These are phyloP conservation scores for Hydnomerulius pinastri DNA, from an alignment of 768 basidiomycete genomes.

Conservation along the genomic window DNA sequence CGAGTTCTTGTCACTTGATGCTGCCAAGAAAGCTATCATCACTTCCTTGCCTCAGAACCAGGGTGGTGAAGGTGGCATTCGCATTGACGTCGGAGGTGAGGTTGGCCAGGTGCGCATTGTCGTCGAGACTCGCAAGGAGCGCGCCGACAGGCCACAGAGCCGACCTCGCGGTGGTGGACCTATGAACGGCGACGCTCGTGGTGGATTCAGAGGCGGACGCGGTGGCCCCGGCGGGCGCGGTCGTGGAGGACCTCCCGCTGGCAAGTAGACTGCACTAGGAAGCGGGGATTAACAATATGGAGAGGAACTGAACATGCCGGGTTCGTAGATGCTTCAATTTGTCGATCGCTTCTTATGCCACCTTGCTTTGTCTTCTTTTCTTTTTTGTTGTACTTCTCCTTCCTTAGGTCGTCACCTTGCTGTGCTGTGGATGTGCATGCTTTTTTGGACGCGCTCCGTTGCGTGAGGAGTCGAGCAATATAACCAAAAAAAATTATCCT, in stretches of 20 bases:
- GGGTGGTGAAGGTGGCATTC: conserved; percentile 91
- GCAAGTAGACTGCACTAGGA: too few species aligned
- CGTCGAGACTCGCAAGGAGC: conserved; percentile 91
- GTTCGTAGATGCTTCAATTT: conserved; percentile 11
- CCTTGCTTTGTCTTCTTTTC: conserved; percentile 12
- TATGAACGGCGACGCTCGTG: conserved; percentile 45
- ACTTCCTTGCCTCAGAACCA: conserved; percentile 62
- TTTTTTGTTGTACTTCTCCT: conserved; percentile 17
- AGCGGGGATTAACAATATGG: too few species aligned
- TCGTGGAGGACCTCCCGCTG: conserved; percentile 35
- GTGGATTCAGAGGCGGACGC: conserved; percentile 49
- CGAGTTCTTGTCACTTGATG: conserved; percentile 77
- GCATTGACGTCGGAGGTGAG: conserved; percentile 66
- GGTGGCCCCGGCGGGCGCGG: conserved; percentile 45
- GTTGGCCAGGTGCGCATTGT: conserved; percentile 55
- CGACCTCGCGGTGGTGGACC: conserved; percentile 66
- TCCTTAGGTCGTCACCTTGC: conserved; percentile 11
- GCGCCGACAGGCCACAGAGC: conserved; percentile 72
- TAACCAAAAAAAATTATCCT: conserved; percentile 7
- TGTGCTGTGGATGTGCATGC: conserved; percentile 13
- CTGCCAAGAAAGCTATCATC: conserved; percentile 84
- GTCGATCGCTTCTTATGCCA: conserved; percentile 13
- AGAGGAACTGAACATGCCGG: conserved; percentile 6
- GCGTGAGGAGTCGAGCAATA: conserved; percentile 28
- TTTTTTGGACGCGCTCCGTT: conserved; percentile 19